phyloP scores from a whole-genome alignment of 1,139 yeast species.

The Candida tetrigidarum region DNA sequence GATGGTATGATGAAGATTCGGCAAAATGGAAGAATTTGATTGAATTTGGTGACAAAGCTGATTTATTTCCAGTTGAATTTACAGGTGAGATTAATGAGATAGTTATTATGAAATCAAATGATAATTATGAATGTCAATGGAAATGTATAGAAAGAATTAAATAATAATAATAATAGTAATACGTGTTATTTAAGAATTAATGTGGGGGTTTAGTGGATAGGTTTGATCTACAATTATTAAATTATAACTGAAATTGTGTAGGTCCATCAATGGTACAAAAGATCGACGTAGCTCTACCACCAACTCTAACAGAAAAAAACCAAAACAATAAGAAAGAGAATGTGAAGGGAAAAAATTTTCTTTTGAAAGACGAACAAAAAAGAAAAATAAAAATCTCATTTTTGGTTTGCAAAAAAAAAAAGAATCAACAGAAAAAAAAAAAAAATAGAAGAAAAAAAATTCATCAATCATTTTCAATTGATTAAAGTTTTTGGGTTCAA shows the following conservation, averaged over 20 bases:
- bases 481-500: too few species aligned
- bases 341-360: conserved; percentile 4
- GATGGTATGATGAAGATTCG: conserved; percentile 20
- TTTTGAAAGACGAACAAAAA: background rate
- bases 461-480: background rate
- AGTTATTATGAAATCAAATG: conserved; percentile 5
- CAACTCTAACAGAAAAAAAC: too few species aligned
- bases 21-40: conserved; percentile 30
- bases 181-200: background rate
- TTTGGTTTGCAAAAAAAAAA: too few species aligned
- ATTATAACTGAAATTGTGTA: too few species aligned
- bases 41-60: conserved; percentile 33
- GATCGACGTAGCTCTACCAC: background rate
- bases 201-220: too few species aligned
- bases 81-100: conserved; percentile 20
- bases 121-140: conserved; percentile 2
- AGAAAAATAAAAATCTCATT: background rate
- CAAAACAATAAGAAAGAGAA: conserved; percentile 3
- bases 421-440: background rate
- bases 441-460: conserved; percentile 1
- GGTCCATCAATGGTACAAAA: too few species aligned
- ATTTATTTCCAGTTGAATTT: conserved; percentile 29
- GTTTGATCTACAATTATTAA: too few species aligned
- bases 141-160: conserved; percentile 10
- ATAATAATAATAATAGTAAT: background rate